Conservation (phyloP, 2,329 filamentous ascomycete genomes). For the Pseudopyricularia cyperi region DNA sequence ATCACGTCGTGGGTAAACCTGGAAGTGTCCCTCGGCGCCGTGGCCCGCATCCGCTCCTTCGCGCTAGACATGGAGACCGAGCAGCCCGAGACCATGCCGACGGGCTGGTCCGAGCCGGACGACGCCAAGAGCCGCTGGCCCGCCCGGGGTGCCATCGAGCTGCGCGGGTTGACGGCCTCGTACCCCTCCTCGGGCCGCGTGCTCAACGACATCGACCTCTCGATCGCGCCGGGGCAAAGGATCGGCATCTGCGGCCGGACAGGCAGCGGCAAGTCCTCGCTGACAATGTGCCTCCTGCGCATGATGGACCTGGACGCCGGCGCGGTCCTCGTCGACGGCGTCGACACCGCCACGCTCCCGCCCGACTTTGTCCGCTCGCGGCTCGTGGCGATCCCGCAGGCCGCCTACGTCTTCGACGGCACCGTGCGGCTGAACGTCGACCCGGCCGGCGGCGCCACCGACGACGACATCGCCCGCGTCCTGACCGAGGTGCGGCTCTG, state of each 20-base stretch:
- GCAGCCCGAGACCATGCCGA: slow-evolving; percentile 2
- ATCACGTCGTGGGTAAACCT: slow-evolving; percentile 14
- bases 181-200: slow-evolving; percentile 4
- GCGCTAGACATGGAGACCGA: slow-evolving; percentile 1
- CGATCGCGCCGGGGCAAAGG: slow-evolving; percentile 16
- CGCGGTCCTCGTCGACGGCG: slow-evolving; percentile 28
- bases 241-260: slow-evolving; percentile 22
- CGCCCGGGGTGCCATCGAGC: neutral
- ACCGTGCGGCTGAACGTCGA: slow-evolving; percentile 36
- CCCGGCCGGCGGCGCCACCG: slow-evolving; percentile 20
- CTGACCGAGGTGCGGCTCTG: slow-evolving; percentile 11
- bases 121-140: slow-evolving; percentile 3
- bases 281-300: slow-evolving; percentile 27
- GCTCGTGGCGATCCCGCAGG: slow-evolving; percentile 34
- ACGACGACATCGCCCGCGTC: slow-evolving; percentile 15
- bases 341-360: slow-evolving; percentile 18
- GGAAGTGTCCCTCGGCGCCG: slow-evolving; percentile 14
- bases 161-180: slow-evolving; percentile 3
- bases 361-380: slow-evolving; percentile 13
- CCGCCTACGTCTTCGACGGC: slow-evolving; percentile 34
- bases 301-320: slow-evolving; percentile 30
- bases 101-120: neutral
- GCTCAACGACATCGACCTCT: slow-evolving; percentile 13
- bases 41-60: slow-evolving; percentile 10
- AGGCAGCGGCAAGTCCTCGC: slow-evolving; percentile 16